Evolutionary conservation across 306 rosid species (phyloP).

Genomic region (Cucurbita argyrosperma): DNA sequence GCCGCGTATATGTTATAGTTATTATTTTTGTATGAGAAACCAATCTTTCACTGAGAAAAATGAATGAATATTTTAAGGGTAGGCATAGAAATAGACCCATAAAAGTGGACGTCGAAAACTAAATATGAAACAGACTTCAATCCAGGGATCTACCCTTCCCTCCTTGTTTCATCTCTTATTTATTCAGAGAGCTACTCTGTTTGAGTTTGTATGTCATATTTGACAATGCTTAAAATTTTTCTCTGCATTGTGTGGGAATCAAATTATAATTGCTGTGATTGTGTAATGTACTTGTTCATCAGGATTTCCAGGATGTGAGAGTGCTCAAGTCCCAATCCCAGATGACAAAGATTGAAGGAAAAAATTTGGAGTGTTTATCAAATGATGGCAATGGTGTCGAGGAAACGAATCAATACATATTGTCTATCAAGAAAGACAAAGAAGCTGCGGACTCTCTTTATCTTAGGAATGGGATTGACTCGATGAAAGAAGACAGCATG

Average conservation of each 20-base stretch:
- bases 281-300: not conserved
- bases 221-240: not conserved
- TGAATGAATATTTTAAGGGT: not conserved
- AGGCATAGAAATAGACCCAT: not conserved
- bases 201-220: not conserved
- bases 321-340: conserved; percentile 15
- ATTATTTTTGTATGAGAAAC: not conserved
- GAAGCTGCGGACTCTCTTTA: conserved; percentile 17
- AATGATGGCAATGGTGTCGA: conserved; percentile 11
- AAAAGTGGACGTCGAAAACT: not conserved
- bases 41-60: not conserved
- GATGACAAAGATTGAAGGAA: conserved; percentile 17
- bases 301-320: conserved; percentile 24
- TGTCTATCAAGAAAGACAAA: conserved; percentile 15
- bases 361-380: conserved; percentile 8
- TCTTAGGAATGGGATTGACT: conserved; percentile 21
- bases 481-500: conserved; percentile 40
- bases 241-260: not conserved
- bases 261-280: not conserved
- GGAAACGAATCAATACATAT: conserved; percentile 6
- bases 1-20: not conserved
- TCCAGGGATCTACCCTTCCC: not conserved
- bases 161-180: not conserved
- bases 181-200: not conserved
- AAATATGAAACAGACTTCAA: not conserved